Evolutionary conservation across 1,284 basidiomycete species (phyloP).

Genomic region (Puccinia polysora): DNA sequence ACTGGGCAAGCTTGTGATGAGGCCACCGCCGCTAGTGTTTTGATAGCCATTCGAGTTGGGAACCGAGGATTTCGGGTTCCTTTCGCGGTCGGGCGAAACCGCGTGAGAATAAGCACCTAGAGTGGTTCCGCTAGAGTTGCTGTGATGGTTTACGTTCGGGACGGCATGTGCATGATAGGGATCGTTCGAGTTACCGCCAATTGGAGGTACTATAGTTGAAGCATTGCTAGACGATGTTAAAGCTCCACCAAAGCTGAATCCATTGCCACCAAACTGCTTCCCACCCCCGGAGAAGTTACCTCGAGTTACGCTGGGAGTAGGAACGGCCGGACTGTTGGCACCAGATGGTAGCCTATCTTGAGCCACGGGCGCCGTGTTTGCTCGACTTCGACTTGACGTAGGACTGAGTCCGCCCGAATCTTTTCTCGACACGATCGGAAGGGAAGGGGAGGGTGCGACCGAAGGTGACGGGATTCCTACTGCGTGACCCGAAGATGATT

Average conservation of each 20-base stretch:
- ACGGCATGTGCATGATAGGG: background rate
- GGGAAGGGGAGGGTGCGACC: constrained; percentile 9
- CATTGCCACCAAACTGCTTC: constrained; percentile 40
- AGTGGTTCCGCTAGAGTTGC: background rate
- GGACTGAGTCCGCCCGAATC: background rate
- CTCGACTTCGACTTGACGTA: constrained; percentile 15
- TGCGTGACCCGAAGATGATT: background rate
- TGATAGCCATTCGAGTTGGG: background rate
- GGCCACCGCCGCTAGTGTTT: background rate
- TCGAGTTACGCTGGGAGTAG: constrained; percentile 10
- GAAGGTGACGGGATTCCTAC: background rate
- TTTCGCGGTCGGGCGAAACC: constrained; percentile 19
- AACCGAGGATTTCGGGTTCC: background rate
- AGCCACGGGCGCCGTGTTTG: constrained; percentile 21
- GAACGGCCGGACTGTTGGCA: constrained; percentile 7
- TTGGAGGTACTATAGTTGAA: background rate
- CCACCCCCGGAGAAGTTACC: constrained; percentile 10
- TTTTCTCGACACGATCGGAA: constrained; percentile 29
- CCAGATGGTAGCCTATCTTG: background rate
- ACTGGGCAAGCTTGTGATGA: background rate
- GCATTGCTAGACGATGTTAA: background rate
- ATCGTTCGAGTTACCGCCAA: background rate
- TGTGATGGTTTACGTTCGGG: background rate
- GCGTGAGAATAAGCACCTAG: background rate
- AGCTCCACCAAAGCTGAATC: constrained; percentile 38